Conservation (phyloP, 2,329 filamentous ascomycete species). For the Aureobasidium sp. region DNA sequence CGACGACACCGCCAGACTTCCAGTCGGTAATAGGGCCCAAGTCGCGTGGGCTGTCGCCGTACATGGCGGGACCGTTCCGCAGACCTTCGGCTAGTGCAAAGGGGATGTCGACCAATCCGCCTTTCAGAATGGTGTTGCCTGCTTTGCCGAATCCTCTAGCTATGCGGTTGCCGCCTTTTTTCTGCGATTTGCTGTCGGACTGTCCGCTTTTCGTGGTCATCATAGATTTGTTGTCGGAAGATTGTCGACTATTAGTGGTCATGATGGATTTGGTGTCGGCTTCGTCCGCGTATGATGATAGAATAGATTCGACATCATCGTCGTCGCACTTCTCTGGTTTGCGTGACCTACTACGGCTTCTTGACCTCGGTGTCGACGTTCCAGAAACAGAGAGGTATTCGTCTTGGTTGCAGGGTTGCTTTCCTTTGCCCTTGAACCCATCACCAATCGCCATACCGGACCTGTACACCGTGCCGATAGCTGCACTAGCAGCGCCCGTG, state of each 20-base stretch:
- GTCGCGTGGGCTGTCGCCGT: conserved; percentile 55
- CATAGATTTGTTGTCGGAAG: too few relatives aligned
- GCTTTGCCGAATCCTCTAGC: not conserved
- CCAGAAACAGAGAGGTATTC: not conserved
- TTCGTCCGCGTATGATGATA: not conserved
- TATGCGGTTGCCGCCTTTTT: not conserved
- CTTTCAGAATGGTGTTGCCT: not conserved
- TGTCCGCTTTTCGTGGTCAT: too few relatives aligned
- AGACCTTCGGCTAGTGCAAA: conserved; percentile 52
- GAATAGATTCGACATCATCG: not conserved
- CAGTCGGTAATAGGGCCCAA: conserved; percentile 50
- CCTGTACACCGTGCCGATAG: not conserved
- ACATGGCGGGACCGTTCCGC: conserved; percentile 59
- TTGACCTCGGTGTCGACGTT: not conserved
- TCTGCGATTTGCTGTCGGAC: not conserved
- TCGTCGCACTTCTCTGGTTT: too few relatives aligned
- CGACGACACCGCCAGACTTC: conserved; percentile 42
- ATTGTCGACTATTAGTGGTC: not conserved
- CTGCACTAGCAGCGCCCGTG: not conserved
- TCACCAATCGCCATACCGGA: not conserved
- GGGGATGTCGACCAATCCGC: not conserved
- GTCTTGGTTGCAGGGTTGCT: too few relatives aligned
- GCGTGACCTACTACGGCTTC: not conserved
- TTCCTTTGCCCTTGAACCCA: not conserved
- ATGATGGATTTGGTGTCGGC: conserved; percentile 13